Percentiles rank a stretch among this genome's conserved stretches.
These are phyloP conservation scores for Chloranthus sessilifolius DNA, from an alignment of 164 flowering plant genomes.

Conservation along the genomic window DNA sequence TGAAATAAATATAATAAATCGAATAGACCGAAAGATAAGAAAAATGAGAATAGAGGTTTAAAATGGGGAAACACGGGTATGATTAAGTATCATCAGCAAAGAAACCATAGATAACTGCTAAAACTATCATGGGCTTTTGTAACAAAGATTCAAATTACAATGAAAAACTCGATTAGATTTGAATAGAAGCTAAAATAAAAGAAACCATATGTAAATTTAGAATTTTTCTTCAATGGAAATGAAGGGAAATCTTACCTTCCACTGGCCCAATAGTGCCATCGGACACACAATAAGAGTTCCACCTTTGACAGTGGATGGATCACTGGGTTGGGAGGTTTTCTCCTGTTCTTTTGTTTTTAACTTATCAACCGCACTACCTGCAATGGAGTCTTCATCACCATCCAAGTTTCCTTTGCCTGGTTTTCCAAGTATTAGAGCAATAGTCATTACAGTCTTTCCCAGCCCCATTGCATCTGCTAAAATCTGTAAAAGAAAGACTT, in stretches of 20 bases:
- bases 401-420: constrained; percentile 35
- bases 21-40: too few relatives aligned
- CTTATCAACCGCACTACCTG: neutral
- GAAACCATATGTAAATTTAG: too few relatives aligned
- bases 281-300: constrained; percentile 84
- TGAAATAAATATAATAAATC: too few relatives aligned
- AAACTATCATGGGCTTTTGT: too few relatives aligned
- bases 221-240: too few relatives aligned
- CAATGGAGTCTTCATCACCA: constrained; percentile 9
- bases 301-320: constrained; percentile 30
- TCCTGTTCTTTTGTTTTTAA: constrained; percentile 3
- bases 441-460: constrained; percentile 89
- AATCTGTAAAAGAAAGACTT: constrained; percentile 30
- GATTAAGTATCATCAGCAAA: too few relatives aligned
- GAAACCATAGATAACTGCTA: too few relatives aligned
- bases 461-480: constrained; percentile 95
- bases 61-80: too few relatives aligned
- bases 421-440: constrained; percentile 59
- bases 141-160: too few relatives aligned
- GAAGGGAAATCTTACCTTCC: constrained; percentile 53
- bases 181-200: too few relatives aligned
- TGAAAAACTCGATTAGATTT: too few relatives aligned
- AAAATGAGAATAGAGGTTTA: too few relatives aligned
- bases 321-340: constrained; percentile 8
- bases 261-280: constrained; percentile 79